Conservation (phyloP, 495 filamentous ascomycete species). For the Penicillium steckii region DNA sequence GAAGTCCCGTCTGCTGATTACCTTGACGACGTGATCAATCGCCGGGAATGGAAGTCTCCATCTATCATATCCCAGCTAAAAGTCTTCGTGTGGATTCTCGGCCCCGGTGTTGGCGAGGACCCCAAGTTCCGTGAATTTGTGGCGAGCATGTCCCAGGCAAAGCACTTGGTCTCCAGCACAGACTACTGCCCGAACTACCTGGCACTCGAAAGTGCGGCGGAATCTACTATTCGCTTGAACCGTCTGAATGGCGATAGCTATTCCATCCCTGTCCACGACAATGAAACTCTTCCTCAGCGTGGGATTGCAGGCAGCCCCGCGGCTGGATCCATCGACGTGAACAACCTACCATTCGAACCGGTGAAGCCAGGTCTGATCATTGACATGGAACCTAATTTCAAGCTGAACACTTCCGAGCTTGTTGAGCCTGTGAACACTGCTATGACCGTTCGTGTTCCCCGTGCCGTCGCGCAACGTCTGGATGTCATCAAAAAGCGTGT, state of each 20-base stretch:
- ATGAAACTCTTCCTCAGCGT: constrained; percentile 39
- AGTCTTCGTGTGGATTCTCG: constrained; percentile 79
- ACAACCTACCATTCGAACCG: constrained; percentile 25
- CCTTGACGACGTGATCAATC: constrained; percentile 61
- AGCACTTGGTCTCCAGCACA: constrained; percentile 73
- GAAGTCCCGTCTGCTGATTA: constrained; percentile 72
- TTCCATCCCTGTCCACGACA: constrained; percentile 59
- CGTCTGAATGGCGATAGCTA: constrained; percentile 69
- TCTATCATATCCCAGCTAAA: constrained; percentile 64
- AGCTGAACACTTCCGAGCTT: constrained; percentile 48
- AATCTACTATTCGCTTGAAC: constrained; percentile 62
- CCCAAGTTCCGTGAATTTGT: constrained; percentile 67
- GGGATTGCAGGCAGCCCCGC: constrained; percentile 15
- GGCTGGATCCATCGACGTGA: constrained; percentile 5
- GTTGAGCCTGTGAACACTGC: constrained; percentile 53
- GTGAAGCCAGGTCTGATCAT: constrained; percentile 53
- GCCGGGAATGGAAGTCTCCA: constrained; percentile 70
- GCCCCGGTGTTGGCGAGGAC: constrained; percentile 61
- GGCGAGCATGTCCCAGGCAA: constrained; percentile 50
- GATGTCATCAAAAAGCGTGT: constrained; percentile 25
- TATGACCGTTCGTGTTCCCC: constrained; percentile 32
- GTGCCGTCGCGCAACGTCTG: constrained; percentile 44
- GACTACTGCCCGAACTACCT: constrained; percentile 73
- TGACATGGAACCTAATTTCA: constrained; percentile 64
- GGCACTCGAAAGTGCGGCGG: constrained; percentile 60